Conservation (phyloP, 257 asterid species). For the Oldenlandia corymbosa region DNA sequence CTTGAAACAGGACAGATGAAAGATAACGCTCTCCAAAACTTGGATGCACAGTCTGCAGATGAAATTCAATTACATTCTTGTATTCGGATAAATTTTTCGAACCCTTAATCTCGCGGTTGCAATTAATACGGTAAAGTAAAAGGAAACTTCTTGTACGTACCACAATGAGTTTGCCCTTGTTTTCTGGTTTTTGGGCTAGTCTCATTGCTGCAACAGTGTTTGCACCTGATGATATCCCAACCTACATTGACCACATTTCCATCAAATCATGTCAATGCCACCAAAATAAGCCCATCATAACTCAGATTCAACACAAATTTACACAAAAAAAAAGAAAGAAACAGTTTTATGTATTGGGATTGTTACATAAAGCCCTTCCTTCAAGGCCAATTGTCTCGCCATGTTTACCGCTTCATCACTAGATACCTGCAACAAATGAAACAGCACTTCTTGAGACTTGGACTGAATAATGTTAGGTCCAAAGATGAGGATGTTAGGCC, state of each 20-base stretch:
- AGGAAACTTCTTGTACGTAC: no score
- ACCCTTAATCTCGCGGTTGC: no score
- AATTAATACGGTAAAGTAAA: no score
- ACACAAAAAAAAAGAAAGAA: neutral
- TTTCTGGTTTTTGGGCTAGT: conserved; percentile 80
- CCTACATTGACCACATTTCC: conserved; percentile 33
- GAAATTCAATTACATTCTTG: no score
- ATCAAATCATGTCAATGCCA: neutral
- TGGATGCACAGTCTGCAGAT: conserved; percentile 83
- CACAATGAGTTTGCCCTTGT: conserved; percentile 94
- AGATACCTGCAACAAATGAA: conserved; percentile 52
- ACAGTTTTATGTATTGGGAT: neutral
- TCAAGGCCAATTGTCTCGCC: conserved; percentile 88
- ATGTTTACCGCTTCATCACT: conserved; percentile 85
- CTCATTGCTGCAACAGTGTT: conserved; percentile 87
- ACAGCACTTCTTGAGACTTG: neutral
- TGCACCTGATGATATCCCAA: conserved; percentile 97
- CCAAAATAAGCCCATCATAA: no score
- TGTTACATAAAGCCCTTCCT: conserved; percentile 91
- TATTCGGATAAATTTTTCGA: no score
- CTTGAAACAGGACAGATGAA: conserved; percentile 79
- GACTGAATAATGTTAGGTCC: no score
- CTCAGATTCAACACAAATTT: no score
- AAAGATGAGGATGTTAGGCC: neutral
- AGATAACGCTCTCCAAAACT: conserved; percentile 93